Percentiles rank a stretch among this genome's conserved stretches.
Conservation (phyloP, 148 eudicot genomes). For the Fagopyrum tataricum region DNA sequence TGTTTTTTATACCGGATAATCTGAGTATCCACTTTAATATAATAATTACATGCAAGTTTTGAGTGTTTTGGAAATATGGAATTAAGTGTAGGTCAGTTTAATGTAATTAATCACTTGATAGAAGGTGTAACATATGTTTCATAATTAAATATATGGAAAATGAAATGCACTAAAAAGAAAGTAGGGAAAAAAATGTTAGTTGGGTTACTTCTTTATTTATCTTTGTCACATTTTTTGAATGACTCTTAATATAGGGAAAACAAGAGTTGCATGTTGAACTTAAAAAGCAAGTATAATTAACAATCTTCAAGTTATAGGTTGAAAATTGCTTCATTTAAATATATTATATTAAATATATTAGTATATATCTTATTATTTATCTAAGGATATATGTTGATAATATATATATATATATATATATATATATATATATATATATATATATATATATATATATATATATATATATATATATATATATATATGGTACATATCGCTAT, state of each 20-base stretch:
- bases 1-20: no score
- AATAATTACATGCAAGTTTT: background rate
- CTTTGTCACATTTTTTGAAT: background rate
- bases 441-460: no score
- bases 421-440: no score
- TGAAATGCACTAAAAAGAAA: background rate
- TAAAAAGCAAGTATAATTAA: background rate
- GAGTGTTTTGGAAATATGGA: background rate
- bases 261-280: constrained; percentile 8
- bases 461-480: no score
- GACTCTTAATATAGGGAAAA: background rate
- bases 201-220: background rate
- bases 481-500: no score
- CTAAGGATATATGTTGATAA: no score
- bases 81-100: background rate
- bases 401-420: no score
- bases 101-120: background rate
- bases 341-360: no score
- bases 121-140: background rate
- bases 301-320: no score
- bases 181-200: background rate
- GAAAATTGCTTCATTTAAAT: no score
- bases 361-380: no score
- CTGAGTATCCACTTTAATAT: no score
- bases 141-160: background rate